Evolutionary conservation across 2,329 filamentous ascomycete species (phyloP), one percentile per base, ranked within the genome.

Genomic region (Eutypa lata): DNA sequence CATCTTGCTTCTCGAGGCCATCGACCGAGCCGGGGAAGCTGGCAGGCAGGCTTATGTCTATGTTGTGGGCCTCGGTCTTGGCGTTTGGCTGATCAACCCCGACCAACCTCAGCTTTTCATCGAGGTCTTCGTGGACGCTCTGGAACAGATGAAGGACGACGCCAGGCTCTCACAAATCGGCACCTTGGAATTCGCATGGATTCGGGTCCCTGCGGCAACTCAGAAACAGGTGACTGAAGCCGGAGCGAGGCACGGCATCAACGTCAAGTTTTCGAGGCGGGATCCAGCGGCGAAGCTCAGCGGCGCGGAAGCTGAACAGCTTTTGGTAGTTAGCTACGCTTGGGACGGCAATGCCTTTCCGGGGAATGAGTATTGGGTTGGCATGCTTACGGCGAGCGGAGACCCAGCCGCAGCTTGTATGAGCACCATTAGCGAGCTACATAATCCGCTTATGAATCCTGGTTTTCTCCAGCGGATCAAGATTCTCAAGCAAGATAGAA

Each of bases 321-420:
- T 70, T 0, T 64, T 68, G 1, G 65, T 69, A 3, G 8, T 70
- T n/a, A 64, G 59, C 37, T 70, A 69, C 22, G 64, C 68, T 0
- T 69, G 67, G 68, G 67, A 70, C 28, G 64, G 59, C 3, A 70
- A 70, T 18, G 38, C 64, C 0, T 69, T 65, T 40, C 67, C 68
- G 0, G 68, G 68, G 0, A 70, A 70, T 47, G 67, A 68, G 46
- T 70, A 67, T 38, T 70, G 67, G 67, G 13, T 35, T 2, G 61
- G 58, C 1, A 24, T 3, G 2, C 55, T 68, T 4, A 0, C 19
- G 0, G 64, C 49, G 2, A 61, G 64, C 24, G 68, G 67, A 3
- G 68, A 69, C 47, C 66, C 68, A 5, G 68, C 67, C 1, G 66
- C 67, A 5, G 68, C 68, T 3, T 67, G 63, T 31, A 69, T 69